Percentiles rank a stretch among this genome's conserved stretches.
phyloP scores from a whole-genome alignment of 192 early-diverging fungal species.

The Rhizoclosmatium sp. region DNA sequence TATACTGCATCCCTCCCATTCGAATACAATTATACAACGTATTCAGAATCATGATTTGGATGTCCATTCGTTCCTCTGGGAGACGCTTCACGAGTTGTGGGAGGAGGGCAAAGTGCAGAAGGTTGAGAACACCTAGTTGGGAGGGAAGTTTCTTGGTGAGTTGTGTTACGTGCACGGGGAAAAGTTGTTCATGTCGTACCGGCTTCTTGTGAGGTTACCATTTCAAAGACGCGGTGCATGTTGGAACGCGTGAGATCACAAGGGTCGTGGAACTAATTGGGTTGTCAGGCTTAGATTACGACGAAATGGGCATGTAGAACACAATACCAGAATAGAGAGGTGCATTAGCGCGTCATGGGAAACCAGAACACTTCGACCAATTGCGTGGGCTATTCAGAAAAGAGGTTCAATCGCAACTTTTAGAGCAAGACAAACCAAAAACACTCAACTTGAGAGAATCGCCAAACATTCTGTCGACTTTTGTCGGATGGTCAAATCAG shows the following conservation, averaged over 20 bases:
- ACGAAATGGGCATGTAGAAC: background rate
- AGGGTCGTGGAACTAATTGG: slow-evolving; percentile 53
- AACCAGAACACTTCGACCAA: slow-evolving; percentile 53
- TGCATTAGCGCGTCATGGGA: slow-evolving; percentile 26
- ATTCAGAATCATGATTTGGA: slow-evolving; percentile 58
- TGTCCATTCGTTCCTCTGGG: slow-evolving; percentile 53
- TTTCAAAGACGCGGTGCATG: slow-evolving; percentile 48
- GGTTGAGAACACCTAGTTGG: slow-evolving; percentile 36
- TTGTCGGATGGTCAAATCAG: slow-evolving; percentile 55
- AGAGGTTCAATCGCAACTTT: background rate
- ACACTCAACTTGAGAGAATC: slow-evolving; percentile 44
- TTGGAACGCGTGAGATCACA: slow-evolving; percentile 52
- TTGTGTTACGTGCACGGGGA: slow-evolving; percentile 7
- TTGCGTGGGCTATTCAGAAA: slow-evolving; percentile 48
- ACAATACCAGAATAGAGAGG: slow-evolving; percentile 41
- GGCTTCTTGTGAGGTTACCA: slow-evolving; percentile 42
- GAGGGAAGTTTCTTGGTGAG: slow-evolving; percentile 24
- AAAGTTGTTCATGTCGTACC: slow-evolving; percentile 37
- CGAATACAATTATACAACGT: slow-evolving; percentile 60
- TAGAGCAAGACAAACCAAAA: background rate
- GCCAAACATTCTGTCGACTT: slow-evolving; percentile 59
- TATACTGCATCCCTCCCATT: slow-evolving; percentile 38
- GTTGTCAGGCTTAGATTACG: background rate
- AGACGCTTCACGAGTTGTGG: slow-evolving; percentile 43
- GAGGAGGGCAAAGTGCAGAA: slow-evolving; percentile 38